Evolutionary conservation across 1,139 yeast species (phyloP), one percentile per base, ranked within the genome.

Genomic region (Geotrichum aggregatum): DNA sequence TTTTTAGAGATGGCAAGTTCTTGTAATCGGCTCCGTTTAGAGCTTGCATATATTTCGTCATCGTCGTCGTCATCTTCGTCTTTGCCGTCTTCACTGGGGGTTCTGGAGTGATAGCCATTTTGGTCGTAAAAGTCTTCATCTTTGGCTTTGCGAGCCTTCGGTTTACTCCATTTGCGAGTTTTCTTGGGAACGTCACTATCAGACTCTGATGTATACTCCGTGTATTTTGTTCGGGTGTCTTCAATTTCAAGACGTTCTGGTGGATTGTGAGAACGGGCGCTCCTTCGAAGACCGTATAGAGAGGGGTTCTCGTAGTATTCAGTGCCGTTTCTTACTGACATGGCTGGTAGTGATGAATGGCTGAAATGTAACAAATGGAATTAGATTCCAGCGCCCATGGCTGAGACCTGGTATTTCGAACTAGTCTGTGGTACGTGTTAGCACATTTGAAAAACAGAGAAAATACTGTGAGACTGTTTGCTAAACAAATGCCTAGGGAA

Each of bases 231-330:
- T n/a, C 38, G 33, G 47, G 14, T 21, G 36, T 65, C 71, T 30
- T 70, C 74, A 22, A 70, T 75, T 10, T 69, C 70, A 57, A 75
- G 78, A 43, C 76, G 70, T 22, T 77, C 81, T 1, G 70, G 67
- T 3, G 76, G 74, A 16, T 69, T 69, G 59, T 83, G 78, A 19
- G 87, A 83, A 61, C 98, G 78, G 43, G 85, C 83, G 33, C 95
- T 86, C 62, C 98, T 78, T 66, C 98, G 80, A 56, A 92, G 76
- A 2, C 98, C 98, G 63, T 91, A 92, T 31, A 92, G 77, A 68
- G 88, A 96, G 1, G 98, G 98, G 67, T 88, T 66, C 53, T 60
- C 59, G 30, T 64, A 66, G 45, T 53, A 53, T 24, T 48, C 51
- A 30, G 34, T 21, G 18, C 45, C 33, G 31, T 44, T 42, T 36